Conservation (phyloP, 129 eudicot species). For the Lonicera japonica region DNA sequence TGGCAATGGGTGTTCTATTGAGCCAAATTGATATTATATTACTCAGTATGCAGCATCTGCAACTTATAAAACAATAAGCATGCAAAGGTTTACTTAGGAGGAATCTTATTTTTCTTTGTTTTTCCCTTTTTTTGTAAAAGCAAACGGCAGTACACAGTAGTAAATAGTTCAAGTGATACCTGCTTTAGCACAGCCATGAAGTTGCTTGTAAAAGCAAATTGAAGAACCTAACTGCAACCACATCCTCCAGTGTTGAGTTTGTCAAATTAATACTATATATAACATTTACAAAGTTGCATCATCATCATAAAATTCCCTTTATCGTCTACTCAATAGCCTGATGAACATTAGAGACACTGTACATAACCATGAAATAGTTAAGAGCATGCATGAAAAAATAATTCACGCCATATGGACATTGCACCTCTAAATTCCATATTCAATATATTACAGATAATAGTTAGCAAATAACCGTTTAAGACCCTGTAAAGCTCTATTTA, state of each 20-base stretch:
- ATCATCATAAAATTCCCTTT: conserved; percentile 84
- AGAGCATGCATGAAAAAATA: too few relatives aligned
- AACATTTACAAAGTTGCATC: conserved; percentile 89
- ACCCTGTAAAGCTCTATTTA: too few relatives aligned
- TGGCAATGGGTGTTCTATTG: conserved; percentile 37
- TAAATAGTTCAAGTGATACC: conserved; percentile 31
- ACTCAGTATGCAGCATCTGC: conserved; percentile 89
- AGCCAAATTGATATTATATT: conserved; percentile 86
- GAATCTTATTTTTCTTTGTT: background rate
- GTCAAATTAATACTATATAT: conserved; percentile 88
- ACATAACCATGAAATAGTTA: conserved; percentile 33
- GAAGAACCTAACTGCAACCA: conserved; percentile 84
- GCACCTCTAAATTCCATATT: too few relatives aligned
- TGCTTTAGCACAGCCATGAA: conserved; percentile 91
- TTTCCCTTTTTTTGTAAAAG: background rate
- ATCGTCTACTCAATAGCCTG: conserved; percentile 86
- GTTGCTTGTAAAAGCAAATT: conserved; percentile 84
- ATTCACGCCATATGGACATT: too few relatives aligned
- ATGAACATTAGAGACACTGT: conserved; percentile 68
- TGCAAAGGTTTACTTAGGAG: conserved; percentile 6
- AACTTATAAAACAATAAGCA: conserved; percentile 11
- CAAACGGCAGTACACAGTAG: background rate
- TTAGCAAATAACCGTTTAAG: too few relatives aligned
- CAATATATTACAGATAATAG: too few relatives aligned
- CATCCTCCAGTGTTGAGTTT: conserved; percentile 81